Conservation (phyloP, 148 eudicot species). For the Camellia granthamiana region DNA sequence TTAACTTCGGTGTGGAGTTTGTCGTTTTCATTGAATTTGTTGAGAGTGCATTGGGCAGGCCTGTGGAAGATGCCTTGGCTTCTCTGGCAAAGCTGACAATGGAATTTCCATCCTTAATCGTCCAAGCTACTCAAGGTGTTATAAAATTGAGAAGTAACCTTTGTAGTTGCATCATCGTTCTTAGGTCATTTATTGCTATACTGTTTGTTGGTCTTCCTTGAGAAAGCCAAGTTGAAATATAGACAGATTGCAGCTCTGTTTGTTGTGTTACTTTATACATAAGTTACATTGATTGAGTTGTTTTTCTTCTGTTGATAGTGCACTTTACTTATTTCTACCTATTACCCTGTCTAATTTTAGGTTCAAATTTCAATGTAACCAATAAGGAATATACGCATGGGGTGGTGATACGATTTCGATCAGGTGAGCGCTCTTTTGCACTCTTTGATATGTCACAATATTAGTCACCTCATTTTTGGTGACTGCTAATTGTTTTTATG, state of each 20-base stretch:
- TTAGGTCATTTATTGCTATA: background rate
- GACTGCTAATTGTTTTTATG: slow-evolving; percentile 20
- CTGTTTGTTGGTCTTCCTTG: background rate
- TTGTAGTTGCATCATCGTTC: background rate
- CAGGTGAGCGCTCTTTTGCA: slow-evolving; percentile 46
- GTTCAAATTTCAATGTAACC: slow-evolving; percentile 47
- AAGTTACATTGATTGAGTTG: background rate
- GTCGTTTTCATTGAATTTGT: slow-evolving; percentile 57
- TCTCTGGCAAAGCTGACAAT: slow-evolving; percentile 50
- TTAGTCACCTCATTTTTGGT: background rate
- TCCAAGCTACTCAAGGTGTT: slow-evolving; percentile 75
- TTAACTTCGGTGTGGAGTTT: slow-evolving; percentile 76
- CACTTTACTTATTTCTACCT: background rate
- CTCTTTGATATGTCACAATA: background rate
- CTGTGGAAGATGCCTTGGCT: slow-evolving; percentile 61
- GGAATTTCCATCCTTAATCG: slow-evolving; percentile 70
- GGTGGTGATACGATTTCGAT: slow-evolving; percentile 66
- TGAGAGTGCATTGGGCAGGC: slow-evolving; percentile 46
- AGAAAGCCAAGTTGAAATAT: background rate
- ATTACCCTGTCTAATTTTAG: slow-evolving; percentile 34
- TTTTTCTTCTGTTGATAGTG: background rate
- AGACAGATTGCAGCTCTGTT: background rate
- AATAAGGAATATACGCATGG: slow-evolving; percentile 64
- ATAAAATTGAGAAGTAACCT: background rate
- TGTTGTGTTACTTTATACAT: background rate